Base-by-base conservation (phyloP, 176 grass and related monocot genomes). In the Triticum turgidum region DNA sequence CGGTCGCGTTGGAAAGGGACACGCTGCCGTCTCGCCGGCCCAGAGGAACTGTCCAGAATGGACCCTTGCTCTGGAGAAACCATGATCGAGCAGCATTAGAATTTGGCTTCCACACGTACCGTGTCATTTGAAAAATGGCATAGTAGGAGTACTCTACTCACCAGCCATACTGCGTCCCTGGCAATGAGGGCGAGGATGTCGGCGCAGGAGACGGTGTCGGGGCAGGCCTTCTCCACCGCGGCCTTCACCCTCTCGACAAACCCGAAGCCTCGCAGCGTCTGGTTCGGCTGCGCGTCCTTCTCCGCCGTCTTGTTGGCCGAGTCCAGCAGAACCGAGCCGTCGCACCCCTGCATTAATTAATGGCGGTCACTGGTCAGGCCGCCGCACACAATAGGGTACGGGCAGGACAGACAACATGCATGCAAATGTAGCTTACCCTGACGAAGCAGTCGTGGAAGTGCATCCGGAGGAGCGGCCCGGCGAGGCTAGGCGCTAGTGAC, bases 361-460 rank as follows among this genome's bases (percentile, higher is more conserved):
- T 7, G 59, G 34, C 10, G 44, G 3, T 47, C 44, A 47, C 11
- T 42, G 1, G 77, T 27, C 20, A 71, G 20, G 69, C 34, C 35
- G 7, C 49, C 1, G 5, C 49, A 52, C 49, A 52, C 49, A 52
- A 0, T 5, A 4, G 14, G 14, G 49, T 6, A 52, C 4, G 49
- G 11, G 0, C 44, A 12, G 44, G 13, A 17, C 4, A 29, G 63
- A 24, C 3, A 24, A 24, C n/a, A 25, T 52, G 49, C 14, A 52
- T 52, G 49, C 49, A 52, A 52, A 52, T 17, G 49, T 2, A 17
- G 49, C 49, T 52, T 54, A 73, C 7, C 84, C 90, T 87, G 87
- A 98, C 91, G 92, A 98, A 98, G 83, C 95, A 98, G 82, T 98
- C 95, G 79, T 98, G 95, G 80, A 98, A 98, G 67, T 95, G 93